Evolutionary conservation across 352 stramenopile species (phyloP).

Genomic region (Hyphochytrium catenoides): DNA sequence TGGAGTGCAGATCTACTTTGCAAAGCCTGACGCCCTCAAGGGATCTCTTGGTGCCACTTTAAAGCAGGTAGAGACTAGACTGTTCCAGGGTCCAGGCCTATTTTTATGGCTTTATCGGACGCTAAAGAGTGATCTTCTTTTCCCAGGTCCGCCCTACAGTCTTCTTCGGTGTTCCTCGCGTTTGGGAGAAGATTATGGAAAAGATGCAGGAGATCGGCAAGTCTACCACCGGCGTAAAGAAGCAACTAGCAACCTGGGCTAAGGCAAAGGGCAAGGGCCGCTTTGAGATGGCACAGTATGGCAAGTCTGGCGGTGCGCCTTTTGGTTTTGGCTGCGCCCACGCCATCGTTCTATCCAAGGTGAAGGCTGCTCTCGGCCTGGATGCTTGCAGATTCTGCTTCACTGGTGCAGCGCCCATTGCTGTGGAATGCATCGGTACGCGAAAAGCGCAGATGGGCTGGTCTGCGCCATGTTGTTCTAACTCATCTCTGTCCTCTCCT

Average conservation of each 20-base stretch:
- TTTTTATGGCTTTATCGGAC: too few relatives aligned
- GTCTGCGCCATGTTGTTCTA: too few relatives aligned
- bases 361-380: conserved; percentile 68
- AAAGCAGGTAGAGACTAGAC: conserved; percentile 54
- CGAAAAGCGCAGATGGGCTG: too few relatives aligned
- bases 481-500: too few relatives aligned
- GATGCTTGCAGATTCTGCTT: conserved; percentile 63
- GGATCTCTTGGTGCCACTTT: conserved; percentile 53
- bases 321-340: conserved; percentile 71
- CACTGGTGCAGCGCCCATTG: conserved; percentile 68
- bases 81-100: too few relatives aligned
- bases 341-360: conserved; percentile 46
- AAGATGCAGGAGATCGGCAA: conserved; percentile 59
- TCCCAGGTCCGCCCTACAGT: conserved; percentile 11
- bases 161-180: conserved; percentile 67
- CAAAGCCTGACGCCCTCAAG: conserved; percentile 65
- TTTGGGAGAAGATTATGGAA: conserved; percentile 78
- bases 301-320: conserved; percentile 46
- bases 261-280: conserved; percentile 58
- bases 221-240: conserved; percentile 68
- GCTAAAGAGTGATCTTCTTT: too few relatives aligned
- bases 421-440: conserved; percentile 24
- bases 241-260: conserved; percentile 65
- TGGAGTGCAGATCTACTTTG: conserved; percentile 54
- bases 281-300: conserved; percentile 51